Evolutionary conservation across 2,329 filamentous ascomycete species (phyloP), one percentile per base, ranked within the genome.

Genomic region (Aspergillaceae sp.): DNA sequence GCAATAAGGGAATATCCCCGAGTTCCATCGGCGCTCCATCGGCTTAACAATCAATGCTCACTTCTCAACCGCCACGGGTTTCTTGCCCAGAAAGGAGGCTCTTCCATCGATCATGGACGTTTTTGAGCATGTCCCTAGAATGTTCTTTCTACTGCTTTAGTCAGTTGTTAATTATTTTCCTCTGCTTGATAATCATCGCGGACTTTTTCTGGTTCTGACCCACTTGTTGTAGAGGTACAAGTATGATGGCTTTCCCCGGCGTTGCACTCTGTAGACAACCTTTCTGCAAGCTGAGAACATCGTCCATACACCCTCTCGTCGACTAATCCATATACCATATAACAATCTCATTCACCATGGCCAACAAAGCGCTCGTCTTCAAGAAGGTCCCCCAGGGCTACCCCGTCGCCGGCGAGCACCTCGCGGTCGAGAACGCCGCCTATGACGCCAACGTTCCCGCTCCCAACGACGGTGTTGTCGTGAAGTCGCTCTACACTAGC

Each of bases 301-400:
- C 30, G 30, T 6, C 5, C 8, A 32, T 9, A 32, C 8, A 32
- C 30, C 8, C 30, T 32, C 30, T 9, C 19, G 10, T 19, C 5
- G 7, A 38, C 36, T 38, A 28, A 2, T 19, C 19, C 19, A 19
- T 27, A 27, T 38, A 38, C 26, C 26, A 10, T 4, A 19, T 1
- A 19, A 19, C 1, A 19, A 19, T 19, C 19, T 19, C 19, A 19
- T 19, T 19, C 58, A 60, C 46, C 46, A 65, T 63, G 60, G 47
- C 61, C 50, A 92, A 90, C 79, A 89, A 87, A 72, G 79, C 75
- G 35, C 69, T 92, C 58, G 73, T 89, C 65, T 91, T 83, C 77
- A 87, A 84, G 62, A 71, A 80, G 56, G 56, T 83, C 50, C 87
- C 87, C 41, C 64, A 70, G 42, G 84, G 78, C 47, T 74, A 77